Evolutionary conservation across 441 rosid species (phyloP).

Genomic region (Heliophila coronopifolia): DNA sequence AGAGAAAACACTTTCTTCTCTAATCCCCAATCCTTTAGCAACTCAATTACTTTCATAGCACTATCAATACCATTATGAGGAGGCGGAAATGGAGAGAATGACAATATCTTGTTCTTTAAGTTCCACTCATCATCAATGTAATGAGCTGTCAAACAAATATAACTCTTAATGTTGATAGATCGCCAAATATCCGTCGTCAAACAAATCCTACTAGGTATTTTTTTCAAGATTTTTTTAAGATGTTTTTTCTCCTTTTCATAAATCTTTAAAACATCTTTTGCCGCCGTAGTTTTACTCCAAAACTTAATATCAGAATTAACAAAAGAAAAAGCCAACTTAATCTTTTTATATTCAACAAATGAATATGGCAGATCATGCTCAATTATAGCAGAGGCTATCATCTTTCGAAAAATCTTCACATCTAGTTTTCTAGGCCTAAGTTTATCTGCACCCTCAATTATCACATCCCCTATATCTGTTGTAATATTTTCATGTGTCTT

Average conservation of each 20-base stretch:
- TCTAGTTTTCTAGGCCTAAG: background rate
- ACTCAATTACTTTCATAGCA: background rate
- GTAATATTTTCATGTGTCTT: too few relatives aligned
- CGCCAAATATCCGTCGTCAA: too few relatives aligned
- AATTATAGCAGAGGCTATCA: background rate
- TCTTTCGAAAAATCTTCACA: background rate
- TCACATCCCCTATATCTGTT: too few relatives aligned
- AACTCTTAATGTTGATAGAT: background rate
- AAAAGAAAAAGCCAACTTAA: too few relatives aligned
- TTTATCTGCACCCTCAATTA: too few relatives aligned
- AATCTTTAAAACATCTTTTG: too few relatives aligned
- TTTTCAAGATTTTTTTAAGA: too few relatives aligned
- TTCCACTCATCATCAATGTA: background rate
- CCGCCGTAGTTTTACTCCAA: too few relatives aligned
- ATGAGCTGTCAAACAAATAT: background rate
- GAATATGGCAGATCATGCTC: background rate
- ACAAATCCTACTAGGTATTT: too few relatives aligned
- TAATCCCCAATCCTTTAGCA: background rate
- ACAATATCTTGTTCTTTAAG: background rate
- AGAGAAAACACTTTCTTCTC: background rate
- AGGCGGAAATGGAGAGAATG: background rate
- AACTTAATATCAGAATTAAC: too few relatives aligned
- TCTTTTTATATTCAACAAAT: background rate
- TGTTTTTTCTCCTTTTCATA: too few relatives aligned
- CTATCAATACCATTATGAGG: background rate